Percentiles rank a stretch among this genome's conserved stretches.
Conservation (phyloP, 495 filamentous ascomycete genomes). For the Talaromyces liani region DNA sequence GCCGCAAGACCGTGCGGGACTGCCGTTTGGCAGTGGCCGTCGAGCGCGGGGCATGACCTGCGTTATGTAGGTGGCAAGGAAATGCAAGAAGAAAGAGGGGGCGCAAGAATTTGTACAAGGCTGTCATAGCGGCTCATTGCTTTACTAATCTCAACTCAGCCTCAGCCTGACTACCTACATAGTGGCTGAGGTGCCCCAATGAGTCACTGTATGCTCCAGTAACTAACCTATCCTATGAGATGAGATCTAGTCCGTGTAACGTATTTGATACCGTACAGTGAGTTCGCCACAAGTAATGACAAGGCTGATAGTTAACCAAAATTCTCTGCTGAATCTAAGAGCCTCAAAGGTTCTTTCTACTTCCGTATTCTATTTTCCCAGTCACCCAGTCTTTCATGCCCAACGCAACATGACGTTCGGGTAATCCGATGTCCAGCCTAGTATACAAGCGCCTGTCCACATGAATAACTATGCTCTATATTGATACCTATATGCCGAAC, state of each 20-base stretch:
- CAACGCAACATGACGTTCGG: not conserved
- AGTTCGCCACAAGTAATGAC: not conserved
- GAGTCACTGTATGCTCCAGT: not conserved
- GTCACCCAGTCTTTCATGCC: not conserved
- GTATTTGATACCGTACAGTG: not conserved
- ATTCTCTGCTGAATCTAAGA: not conserved
- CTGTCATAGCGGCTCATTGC: not conserved
- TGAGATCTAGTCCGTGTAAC: not conserved
- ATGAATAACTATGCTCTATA: not conserved
- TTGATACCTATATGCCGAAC: not conserved
- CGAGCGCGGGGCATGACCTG: not conserved
- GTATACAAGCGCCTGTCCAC: no score
- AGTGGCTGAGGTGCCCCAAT: not conserved
- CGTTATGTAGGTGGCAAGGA: not conserved
- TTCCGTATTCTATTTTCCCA: not conserved
- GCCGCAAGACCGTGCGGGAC: not conserved
- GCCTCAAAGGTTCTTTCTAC: not conserved
- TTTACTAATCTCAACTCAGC: not conserved
- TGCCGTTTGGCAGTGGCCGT: not conserved
- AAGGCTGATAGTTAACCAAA: not conserved
- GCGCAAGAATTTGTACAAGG: not conserved
- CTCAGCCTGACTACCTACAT: not conserved
- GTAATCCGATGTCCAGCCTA: not conserved
- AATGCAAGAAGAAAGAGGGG: not conserved
- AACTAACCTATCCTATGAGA: not conserved